phyloP scores from a whole-genome alignment of 495 filamentous ascomycete species.

The Corynascus novoguineensis region DNA sequence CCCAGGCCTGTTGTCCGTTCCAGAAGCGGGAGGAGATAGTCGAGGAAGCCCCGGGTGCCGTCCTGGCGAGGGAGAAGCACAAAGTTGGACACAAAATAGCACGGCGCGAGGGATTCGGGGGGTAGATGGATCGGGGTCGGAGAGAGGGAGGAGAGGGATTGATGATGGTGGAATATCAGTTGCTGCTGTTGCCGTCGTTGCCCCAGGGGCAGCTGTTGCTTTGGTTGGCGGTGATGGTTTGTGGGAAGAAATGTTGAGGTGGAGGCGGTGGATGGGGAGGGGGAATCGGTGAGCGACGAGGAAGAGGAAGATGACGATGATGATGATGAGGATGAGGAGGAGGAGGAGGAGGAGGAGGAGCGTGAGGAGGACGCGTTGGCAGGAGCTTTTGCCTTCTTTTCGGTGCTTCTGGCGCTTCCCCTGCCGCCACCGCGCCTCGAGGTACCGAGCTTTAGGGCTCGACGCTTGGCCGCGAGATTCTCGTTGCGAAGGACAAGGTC shows the following conservation, averaged over 20 bases:
- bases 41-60: conserved; percentile 47
- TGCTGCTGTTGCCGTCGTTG: conserved; percentile 1
- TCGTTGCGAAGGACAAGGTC: conserved; percentile 64
- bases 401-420: neutral
- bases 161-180: neutral
- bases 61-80: conserved; percentile 45
- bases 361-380: neutral
- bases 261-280: conserved; percentile 11
- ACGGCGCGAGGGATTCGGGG: conserved; percentile 45
- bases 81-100: conserved; percentile 53
- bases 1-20: neutral
- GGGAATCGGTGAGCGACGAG: conserved; percentile 3
- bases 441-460: conserved; percentile 38
- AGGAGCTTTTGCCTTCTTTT: neutral
- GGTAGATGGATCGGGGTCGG: conserved; percentile 27
- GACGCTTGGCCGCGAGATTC: conserved; percentile 53
- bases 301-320: neutral
- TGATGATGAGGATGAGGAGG: neutral
- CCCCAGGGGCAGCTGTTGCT: no score
- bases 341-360: neutral
- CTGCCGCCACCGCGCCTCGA: conserved; percentile 17
- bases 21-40: conserved; percentile 52
- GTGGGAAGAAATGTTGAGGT: neutral
- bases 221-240: neutral
- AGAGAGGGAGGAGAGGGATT: neutral